phyloP scores from a whole-genome alignment of 805 yeast species.

The Clavispora fructus region DNA sequence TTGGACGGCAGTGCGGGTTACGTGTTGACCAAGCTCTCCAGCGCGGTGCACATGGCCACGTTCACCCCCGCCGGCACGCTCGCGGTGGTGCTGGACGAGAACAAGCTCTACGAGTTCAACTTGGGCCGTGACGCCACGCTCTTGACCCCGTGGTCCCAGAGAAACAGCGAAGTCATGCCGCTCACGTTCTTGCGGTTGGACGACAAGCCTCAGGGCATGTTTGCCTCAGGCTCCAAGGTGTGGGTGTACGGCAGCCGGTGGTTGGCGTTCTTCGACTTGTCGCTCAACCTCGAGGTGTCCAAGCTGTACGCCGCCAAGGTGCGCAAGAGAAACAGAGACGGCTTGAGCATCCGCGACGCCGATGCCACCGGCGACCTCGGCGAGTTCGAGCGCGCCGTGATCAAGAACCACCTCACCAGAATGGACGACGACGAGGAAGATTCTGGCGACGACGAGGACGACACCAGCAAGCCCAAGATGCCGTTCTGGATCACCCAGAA shows the following conservation, averaged over 20 bases:
- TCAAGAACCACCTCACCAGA: conserved; percentile 1
- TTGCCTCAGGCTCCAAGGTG: conserved; percentile 45
- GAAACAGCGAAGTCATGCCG: conserved; percentile 73
- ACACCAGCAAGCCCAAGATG: conserved; percentile 18
- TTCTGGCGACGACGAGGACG: conserved; percentile 23
- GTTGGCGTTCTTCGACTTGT: conserved; percentile 69
- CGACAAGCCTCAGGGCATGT: conserved; percentile 72
- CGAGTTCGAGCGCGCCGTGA: conserved; percentile 5
- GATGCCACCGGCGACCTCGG: conserved; percentile 11
- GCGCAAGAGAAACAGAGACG: conserved; percentile 42
- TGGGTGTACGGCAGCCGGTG: conserved; percentile 91
- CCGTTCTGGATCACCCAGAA: conserved; percentile 74
- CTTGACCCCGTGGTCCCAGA: conserved; percentile 73
- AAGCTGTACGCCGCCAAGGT: conserved; percentile 19
- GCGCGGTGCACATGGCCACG: conserved; percentile 55
- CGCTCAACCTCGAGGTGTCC: conserved; percentile 47
- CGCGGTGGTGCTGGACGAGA: conserved; percentile 66
- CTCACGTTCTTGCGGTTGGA: conserved; percentile 47
- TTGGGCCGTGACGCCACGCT: conserved; percentile 19
- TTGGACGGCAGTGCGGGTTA: conserved; percentile 23
- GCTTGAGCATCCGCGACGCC: conserved; percentile 29
- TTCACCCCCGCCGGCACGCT: conserved; percentile 51
- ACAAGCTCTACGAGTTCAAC: conserved; percentile 64
- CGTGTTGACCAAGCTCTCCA: conserved; percentile 54
- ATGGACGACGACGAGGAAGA: conserved; percentile 22